Evolutionary conservation across 345 rosid genomes (phyloP).

Genomic region (Rhizophora apiculata): DNA sequence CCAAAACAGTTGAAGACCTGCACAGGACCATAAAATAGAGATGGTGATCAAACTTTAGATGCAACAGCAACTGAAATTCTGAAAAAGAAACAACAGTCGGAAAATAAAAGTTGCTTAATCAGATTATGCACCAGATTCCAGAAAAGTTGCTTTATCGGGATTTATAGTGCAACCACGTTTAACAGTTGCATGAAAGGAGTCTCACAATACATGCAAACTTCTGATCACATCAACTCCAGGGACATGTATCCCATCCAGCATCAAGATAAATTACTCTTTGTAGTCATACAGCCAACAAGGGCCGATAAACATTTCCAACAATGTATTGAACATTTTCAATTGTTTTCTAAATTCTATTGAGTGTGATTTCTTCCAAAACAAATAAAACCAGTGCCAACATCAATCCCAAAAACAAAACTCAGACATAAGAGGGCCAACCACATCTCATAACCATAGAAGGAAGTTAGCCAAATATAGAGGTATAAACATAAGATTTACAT

Average conservation of each 20-base stretch:
- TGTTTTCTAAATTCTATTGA: neutral
- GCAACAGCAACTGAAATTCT: neutral
- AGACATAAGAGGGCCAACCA: neutral
- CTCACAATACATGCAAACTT: neutral
- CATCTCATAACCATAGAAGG: neutral
- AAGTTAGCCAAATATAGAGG: neutral
- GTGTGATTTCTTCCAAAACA: neutral
- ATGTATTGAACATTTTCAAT: neutral
- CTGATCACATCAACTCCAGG: neutral
- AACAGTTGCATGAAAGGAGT: neutral
- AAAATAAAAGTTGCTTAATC: neutral
- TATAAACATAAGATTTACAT: neutral
- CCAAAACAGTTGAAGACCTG: slow-evolving; percentile 95
- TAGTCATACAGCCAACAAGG: neutral
- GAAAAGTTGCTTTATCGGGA: neutral
- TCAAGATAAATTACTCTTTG: no score
- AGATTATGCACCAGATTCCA: neutral
- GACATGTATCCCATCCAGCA: neutral
- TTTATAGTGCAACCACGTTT: neutral
- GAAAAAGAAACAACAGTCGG: neutral
- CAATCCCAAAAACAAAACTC: neutral
- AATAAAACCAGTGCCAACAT: neutral
- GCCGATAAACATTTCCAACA: neutral
- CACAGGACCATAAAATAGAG: neutral
- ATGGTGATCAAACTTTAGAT: neutral